A percentile compares a stretch with the other conserved stretches of the same genome.
These are phyloP conservation scores for Malbranchea zuffiana DNA, from an alignment of 2,329 filamentous ascomycete genomes.

Conservation along the genomic window DNA sequence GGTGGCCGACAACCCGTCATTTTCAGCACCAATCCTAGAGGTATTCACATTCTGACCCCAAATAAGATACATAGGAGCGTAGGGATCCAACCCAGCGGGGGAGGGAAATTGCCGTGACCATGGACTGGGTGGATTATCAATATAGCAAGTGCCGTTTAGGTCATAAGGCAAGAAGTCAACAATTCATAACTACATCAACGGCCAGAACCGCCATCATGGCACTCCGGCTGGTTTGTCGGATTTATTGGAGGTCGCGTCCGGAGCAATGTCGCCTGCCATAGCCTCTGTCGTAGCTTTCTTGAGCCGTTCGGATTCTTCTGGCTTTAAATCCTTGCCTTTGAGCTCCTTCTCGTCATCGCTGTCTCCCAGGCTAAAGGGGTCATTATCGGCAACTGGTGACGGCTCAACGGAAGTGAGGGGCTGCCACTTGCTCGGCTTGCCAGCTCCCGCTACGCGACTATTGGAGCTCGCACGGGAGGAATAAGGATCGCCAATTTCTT, in stretches of 20 bases:
- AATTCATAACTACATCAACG: too few relatives aligned
- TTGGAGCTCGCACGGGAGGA: slow-evolving; percentile 49
- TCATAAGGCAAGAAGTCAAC: too few relatives aligned
- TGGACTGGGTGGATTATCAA: too few relatives aligned
- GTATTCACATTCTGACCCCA: too few relatives aligned
- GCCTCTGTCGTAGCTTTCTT: slow-evolving; percentile 51
- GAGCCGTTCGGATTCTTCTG: slow-evolving; percentile 48
- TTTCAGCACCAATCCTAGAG: too few relatives aligned
- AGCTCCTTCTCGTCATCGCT: slow-evolving; percentile 82
- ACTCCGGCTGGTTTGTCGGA: slow-evolving; percentile 19
- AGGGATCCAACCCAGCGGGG: too few relatives aligned
- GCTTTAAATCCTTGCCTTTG: slow-evolving; percentile 53
- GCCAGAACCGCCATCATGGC: slow-evolving; percentile 14
- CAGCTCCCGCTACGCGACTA: slow-evolving; percentile 42
- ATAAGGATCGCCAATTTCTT: slow-evolving; percentile 70
- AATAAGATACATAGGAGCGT: too few relatives aligned
- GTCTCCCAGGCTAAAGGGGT: slow-evolving; percentile 92
- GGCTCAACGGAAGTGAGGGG: slow-evolving; percentile 78
- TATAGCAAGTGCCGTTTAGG: too few relatives aligned
- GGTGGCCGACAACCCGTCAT: too few relatives aligned
- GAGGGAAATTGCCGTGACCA: too few relatives aligned
- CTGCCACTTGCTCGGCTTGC: slow-evolving; percentile 91
- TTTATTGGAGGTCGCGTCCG: slow-evolving; percentile 17
- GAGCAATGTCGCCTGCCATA: slow-evolving; percentile 28
- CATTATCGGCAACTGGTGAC: slow-evolving; percentile 74